Conservation (phyloP, 2,329 filamentous ascomycete genomes). For the Fusarium albosuccineum region DNA sequence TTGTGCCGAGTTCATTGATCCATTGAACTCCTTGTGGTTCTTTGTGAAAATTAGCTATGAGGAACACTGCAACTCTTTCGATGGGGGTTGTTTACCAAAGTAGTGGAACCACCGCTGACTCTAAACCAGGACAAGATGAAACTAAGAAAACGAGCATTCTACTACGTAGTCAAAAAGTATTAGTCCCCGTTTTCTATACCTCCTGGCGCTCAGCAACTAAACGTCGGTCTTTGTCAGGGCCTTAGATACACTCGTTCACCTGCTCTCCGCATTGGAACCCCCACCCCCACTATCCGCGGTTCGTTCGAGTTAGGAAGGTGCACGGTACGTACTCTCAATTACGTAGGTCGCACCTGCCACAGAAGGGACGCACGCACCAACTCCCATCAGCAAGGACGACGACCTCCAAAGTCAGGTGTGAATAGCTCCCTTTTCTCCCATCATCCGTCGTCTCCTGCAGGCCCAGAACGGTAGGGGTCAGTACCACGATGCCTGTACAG, state of each 20-base stretch:
- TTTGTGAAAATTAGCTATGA: too few species aligned
- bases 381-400: conserved; percentile 27
- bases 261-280: not conserved
- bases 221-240: not conserved
- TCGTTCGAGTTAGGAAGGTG: conserved; percentile 37
- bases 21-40: too few species aligned
- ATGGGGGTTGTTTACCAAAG: too few species aligned
- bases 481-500: conserved; percentile 74
- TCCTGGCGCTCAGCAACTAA: too few species aligned
- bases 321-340: conserved; percentile 38
- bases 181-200: too few species aligned
- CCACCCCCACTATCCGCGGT: conserved; percentile 38
- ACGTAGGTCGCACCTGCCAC: conserved; percentile 33
- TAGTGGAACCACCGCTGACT: too few species aligned
- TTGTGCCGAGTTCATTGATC: too few species aligned
- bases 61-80: too few species aligned
- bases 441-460: not conserved
- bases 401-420: conserved; percentile 33
- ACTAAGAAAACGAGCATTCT: too few species aligned
- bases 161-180: too few species aligned
- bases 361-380: conserved; percentile 34
- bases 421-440: conserved; percentile 24
- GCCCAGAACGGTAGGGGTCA: not conserved
- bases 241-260: not conserved
- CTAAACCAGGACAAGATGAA: too few species aligned